These are phyloP conservation scores for Pythium phragmiticola DNA, from an alignment of 352 stramenopile genomes.

Conservation along the genomic window DNA sequence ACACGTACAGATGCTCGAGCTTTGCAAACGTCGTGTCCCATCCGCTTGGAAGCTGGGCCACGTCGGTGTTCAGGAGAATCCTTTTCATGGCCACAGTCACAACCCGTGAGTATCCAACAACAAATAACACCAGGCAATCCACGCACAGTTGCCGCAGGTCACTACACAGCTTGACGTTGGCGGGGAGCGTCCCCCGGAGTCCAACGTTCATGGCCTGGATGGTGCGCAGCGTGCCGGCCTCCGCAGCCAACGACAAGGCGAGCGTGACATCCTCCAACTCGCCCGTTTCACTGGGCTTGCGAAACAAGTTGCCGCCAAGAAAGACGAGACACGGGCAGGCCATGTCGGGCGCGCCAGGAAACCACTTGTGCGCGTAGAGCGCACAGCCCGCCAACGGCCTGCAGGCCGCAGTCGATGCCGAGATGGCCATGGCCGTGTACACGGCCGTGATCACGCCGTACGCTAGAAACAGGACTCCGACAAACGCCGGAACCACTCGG, in stretches of 20 bases:
- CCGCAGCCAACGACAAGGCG: constrained; percentile 26
- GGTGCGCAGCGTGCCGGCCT: constrained; percentile 34
- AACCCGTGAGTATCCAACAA: neutral
- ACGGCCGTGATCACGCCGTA: too few relatives aligned
- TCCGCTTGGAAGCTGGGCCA: neutral
- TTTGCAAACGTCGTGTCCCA: neutral
- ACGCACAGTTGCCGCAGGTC: constrained; percentile 45
- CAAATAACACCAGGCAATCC: neutral
- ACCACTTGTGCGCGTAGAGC: too few relatives aligned
- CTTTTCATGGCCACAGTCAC: neutral
- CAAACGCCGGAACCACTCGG: too few relatives aligned
- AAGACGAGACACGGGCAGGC: too few relatives aligned
- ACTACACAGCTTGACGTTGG: constrained; percentile 31
- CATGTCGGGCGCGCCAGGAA: too few relatives aligned
- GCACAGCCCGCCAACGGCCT: too few relatives aligned
- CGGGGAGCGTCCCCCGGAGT: constrained; percentile 24
- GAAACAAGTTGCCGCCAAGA: too few relatives aligned
- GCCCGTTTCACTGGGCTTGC: constrained; percentile 1
- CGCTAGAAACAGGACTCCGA: too few relatives aligned
- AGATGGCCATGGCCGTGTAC: too few relatives aligned
- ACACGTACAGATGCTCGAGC: constrained; percentile 9
- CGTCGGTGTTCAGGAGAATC: constrained; percentile 12
- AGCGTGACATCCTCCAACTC: constrained; percentile 27
- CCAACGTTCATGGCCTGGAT: constrained; percentile 44
- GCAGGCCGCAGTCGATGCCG: too few relatives aligned